Base-by-base conservation (phyloP, 257 asterid genomes). In the Prunella vulgaris region DNA sequence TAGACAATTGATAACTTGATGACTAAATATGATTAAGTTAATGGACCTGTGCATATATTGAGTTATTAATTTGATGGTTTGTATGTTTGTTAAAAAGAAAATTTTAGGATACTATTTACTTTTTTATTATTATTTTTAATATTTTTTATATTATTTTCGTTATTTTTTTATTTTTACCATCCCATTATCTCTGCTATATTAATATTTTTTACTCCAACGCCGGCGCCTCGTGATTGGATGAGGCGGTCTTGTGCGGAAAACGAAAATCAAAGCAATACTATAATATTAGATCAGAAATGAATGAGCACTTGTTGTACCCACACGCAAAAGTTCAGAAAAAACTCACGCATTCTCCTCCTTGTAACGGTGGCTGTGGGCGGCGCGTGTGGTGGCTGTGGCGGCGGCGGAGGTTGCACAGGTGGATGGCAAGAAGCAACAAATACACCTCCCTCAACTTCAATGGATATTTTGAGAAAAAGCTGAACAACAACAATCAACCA, bases 351-450 rank as follows among this genome's bases (percentile, higher is more conserved):
- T 17, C 70, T 76, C 74, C n/a, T n/a, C n/a, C 77, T 64, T 44
- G 62, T 44, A 83, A 71, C 77, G 79, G 88, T 79, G 83, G 87
- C 83, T 68, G n/a, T 70, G 80, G 77, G 86, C 63, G 79, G 84
- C 69, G 74, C 37, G 13, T 59, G 66, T 44, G 76, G 76, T 46
- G 57, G 54, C 24, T 60, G 72, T 60, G 82, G 76, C 77, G 74
- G 66, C 67, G 75, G 80, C 62, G 77, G 79, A 12, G 81, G 76
- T 32, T 74, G 62, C 44, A 33, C 64, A 81, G 87, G 87, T 89
- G 96, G 90, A 89, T 89, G 96, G 96, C 96, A 83, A 89, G 86
- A 78, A 85, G 74, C 86, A 89, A 89, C 80, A 89, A 89, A 74
- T 89, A 89, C 76, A 66, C 88, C 85, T 78, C 92, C 70, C 76